These are phyloP conservation scores for Cydonia oblonga DNA, from an alignment of 331 rosid species.

Conservation along the genomic window DNA sequence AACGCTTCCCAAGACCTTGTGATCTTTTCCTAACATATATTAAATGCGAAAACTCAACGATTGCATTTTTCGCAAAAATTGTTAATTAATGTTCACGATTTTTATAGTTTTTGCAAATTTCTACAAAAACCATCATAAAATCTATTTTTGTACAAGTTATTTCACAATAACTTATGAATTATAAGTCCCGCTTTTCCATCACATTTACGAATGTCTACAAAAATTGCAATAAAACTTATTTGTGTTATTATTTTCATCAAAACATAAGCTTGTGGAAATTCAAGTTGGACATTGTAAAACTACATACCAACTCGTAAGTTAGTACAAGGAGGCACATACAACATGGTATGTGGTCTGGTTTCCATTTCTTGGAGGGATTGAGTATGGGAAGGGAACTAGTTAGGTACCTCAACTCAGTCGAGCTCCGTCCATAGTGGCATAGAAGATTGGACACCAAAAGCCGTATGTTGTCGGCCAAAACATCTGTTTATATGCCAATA, in stretches of 20 bases:
- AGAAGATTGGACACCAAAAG: constrained; percentile 11
- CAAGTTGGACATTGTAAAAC: not conserved
- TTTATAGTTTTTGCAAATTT: no score
- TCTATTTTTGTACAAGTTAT: not conserved
- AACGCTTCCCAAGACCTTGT: not conserved
- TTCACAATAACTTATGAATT: not conserved
- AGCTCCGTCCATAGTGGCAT: constrained; percentile 23
- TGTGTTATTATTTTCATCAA: no score
- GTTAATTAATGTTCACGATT: not conserved
- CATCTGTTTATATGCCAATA: not conserved
- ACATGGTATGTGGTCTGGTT: not conserved
- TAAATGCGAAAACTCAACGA: not conserved
- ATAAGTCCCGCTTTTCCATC: not conserved
- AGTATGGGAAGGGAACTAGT: not conserved
- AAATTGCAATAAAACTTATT: not conserved
- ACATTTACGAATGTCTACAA: not conserved
- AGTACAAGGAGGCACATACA: no score
- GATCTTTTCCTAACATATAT: no score
- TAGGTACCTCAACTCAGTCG: constrained; percentile 6
- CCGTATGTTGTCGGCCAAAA: constrained; percentile 21
- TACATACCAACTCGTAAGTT: not conserved
- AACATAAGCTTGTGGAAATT: not conserved
- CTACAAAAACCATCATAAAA: not conserved
- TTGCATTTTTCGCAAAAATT: not conserved
- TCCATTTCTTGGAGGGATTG: not conserved